phyloP scores from a whole-genome alignment of 805 yeast species.

The Candida ortonii region DNA sequence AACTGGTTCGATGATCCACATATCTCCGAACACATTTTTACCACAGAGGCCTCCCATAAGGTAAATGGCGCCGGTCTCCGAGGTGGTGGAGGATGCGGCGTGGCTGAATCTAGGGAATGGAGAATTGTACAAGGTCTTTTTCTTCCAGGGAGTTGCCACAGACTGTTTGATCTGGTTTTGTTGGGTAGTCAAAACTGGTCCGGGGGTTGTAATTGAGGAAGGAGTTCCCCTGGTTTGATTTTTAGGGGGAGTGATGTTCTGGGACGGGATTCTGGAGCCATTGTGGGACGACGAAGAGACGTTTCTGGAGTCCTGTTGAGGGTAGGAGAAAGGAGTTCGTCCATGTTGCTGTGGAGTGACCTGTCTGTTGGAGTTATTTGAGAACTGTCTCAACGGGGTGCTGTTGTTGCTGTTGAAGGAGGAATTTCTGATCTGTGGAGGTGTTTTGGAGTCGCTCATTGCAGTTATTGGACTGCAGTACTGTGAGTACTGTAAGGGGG shows the following conservation, averaged over 20 bases:
- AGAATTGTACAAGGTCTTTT: constrained; percentile 60
- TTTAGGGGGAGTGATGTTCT: too few relatives aligned
- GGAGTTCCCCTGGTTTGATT: too few relatives aligned
- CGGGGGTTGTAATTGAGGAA: constrained; percentile 1
- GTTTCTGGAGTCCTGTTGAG: constrained; percentile 1
- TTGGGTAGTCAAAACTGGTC: too few relatives aligned
- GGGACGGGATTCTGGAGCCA: too few relatives aligned
- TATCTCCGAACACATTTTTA: constrained; percentile 88
- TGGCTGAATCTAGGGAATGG: constrained; percentile 97
- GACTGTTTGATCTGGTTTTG: neutral
- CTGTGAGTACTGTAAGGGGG: constrained; percentile 8
- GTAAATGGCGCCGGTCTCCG: constrained; percentile 77
- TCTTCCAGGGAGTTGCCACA: constrained; percentile 57
- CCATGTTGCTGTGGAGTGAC: constrained; percentile 9
- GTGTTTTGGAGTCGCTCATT: constrained; percentile 5
- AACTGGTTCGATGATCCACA: constrained; percentile 77
- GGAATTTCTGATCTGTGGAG: constrained; percentile 5
- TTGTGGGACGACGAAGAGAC: constrained; percentile 2
- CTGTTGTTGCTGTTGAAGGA: constrained; percentile 3
- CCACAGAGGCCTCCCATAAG: constrained; percentile 96
- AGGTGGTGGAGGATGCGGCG: constrained; percentile 71
- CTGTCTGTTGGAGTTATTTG: constrained; percentile 7
- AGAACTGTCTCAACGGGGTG: constrained; percentile 11
- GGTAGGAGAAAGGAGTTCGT: constrained; percentile 6
- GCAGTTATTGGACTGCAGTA: constrained; percentile 2